Evolutionary conservation across 306 rosid species (phyloP).

Genomic region (Vigna trinervia): DNA sequence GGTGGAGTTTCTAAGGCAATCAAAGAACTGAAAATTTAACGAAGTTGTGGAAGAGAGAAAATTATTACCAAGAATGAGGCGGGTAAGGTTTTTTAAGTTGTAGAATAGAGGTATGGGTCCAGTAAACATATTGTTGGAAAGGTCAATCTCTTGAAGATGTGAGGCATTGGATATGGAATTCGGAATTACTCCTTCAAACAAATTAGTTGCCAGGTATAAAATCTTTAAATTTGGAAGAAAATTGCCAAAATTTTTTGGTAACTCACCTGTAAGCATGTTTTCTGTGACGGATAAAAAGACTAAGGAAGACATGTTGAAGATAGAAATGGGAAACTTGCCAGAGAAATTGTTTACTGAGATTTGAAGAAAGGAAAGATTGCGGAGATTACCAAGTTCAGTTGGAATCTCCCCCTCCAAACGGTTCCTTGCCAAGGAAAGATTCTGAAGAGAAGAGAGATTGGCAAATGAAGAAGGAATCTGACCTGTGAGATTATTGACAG

Average conservation of each 20-base stretch:
- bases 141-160: conserved; percentile 38
- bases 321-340: conserved; percentile 47
- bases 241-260: conserved; percentile 35
- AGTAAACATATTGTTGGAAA: conserved; percentile 38
- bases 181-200: conserved; percentile 49
- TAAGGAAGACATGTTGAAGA: conserved; percentile 50
- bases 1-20: conserved; percentile 46
- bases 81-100: conserved; percentile 42
- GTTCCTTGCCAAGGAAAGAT: conserved; percentile 47
- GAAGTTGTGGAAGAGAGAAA: conserved; percentile 42
- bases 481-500: conserved; percentile 50
- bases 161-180: conserved; percentile 53
- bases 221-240: conserved; percentile 39
- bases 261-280: conserved; percentile 43
- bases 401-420: conserved; percentile 46
- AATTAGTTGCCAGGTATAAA: conserved; percentile 41
- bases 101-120: conserved; percentile 44
- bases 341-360: conserved; percentile 44
- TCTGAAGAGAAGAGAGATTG: conserved; percentile 37
- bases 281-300: conserved; percentile 35
- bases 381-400: conserved; percentile 43
- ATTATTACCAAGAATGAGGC: conserved; percentile 34
- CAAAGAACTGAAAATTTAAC: conserved; percentile 42
- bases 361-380: conserved; percentile 40
- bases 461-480: conserved; percentile 48